phyloP scores from a whole-genome alignment of 768 basidiomycete genomes.

The Leccinellum rugosiceps region DNA sequence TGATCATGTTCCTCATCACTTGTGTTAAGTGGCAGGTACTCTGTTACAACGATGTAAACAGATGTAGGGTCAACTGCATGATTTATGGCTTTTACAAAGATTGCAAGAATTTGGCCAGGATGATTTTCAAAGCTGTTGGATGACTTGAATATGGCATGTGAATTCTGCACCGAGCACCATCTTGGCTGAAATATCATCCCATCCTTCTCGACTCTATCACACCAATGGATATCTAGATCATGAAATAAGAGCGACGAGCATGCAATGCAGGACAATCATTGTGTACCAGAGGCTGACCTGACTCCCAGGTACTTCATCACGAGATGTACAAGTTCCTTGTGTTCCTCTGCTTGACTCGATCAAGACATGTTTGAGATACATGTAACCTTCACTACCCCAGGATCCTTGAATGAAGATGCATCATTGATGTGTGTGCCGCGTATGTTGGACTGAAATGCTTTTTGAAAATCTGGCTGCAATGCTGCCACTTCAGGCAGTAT shows the following conservation, averaged over 20 bases:
- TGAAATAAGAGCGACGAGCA: too few relatives aligned
- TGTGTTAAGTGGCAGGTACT: neutral
- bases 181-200: neutral
- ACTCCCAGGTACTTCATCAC: neutral
- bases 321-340: neutral
- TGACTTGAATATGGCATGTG: neutral
- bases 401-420: neutral
- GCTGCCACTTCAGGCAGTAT: neutral
- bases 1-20: neutral
- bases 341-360: neutral
- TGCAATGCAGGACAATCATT: too few relatives aligned
- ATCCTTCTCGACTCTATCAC: neutral
- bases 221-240: neutral
- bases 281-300: neutral
- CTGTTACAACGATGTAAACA: neutral
- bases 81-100: neutral
- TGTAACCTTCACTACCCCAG: neutral
- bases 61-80: neutral
- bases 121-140: neutral
- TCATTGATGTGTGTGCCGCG: neutral
- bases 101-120: neutral
- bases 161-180: neutral
- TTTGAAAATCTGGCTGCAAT: neutral
- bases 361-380: neutral
- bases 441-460: neutral